Evolutionary conservation across 306 rosid species (phyloP).

Genomic region (Pterocarpus santalinus): DNA sequence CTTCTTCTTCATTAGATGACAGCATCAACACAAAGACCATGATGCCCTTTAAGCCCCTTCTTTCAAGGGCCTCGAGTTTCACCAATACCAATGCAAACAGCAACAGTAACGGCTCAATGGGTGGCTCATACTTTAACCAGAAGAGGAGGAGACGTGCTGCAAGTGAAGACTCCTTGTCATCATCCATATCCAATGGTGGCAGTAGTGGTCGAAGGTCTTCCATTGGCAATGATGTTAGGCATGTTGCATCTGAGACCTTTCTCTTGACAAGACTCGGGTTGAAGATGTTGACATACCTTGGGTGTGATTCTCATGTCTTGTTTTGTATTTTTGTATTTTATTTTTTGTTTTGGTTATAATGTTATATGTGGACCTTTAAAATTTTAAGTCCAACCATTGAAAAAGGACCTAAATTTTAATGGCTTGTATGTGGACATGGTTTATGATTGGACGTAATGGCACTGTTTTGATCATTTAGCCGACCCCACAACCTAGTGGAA

Average conservation of each 20-base stretch:
- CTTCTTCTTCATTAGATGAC: conserved; percentile 37
- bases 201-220: conserved; percentile 37
- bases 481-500: too few species aligned
- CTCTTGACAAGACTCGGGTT: conserved; percentile 69
- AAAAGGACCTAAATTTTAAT: too few species aligned
- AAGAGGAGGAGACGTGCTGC: conserved; percentile 72
- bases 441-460: too few species aligned
- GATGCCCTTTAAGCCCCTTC: conserved; percentile 52
- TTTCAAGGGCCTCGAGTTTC: conserved; percentile 67
- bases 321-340: background rate
- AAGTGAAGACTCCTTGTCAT: conserved; percentile 64
- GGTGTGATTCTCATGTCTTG: conserved; percentile 56
- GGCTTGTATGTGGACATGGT: background rate
- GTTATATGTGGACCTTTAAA: background rate
- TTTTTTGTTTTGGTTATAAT: background rate
- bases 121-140: conserved; percentile 45
- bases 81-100: background rate
- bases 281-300: conserved; percentile 76
- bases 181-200: conserved; percentile 31
- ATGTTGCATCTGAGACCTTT: conserved; percentile 72
- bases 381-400: background rate
- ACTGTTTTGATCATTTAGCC: too few species aligned
- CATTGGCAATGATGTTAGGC: conserved; percentile 55
- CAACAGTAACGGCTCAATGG: background rate
- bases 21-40: conserved; percentile 44